Percentiles rank a stretch among this genome's conserved stretches.
phyloP scores from a whole-genome alignment of 164 flowering plant genomes.

The Piper longum region DNA sequence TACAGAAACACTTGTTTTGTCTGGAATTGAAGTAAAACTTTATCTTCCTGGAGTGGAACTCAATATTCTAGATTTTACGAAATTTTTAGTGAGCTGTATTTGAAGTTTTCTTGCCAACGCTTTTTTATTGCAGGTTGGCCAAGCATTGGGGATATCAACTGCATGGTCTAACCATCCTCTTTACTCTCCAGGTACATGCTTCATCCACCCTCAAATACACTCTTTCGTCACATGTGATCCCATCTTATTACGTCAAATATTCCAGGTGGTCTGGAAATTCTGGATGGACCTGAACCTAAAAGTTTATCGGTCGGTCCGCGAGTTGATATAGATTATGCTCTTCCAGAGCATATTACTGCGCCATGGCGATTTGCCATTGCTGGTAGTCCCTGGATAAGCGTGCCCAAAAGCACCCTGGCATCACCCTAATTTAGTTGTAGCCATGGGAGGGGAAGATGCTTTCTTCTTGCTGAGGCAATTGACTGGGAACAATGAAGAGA shows the following conservation, averaged over 20 bases:
- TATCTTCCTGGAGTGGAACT: no score
- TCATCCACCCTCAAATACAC: background rate
- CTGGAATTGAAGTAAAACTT: no score
- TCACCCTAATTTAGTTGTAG: constrained; percentile 14
- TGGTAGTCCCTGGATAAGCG: constrained; percentile 85
- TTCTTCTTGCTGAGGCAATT: no score
- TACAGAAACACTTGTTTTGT: no score
- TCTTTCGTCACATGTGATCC: background rate
- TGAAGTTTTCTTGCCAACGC: background rate
- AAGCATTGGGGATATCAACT: constrained; percentile 84
- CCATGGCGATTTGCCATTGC: constrained; percentile 92
- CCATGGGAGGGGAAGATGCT: background rate
- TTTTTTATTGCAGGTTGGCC: constrained; percentile 49
- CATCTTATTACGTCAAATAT: background rate
- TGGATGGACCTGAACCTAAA: constrained; percentile 88
- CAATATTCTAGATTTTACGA: no score
- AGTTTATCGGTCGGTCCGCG: constrained; percentile 75
- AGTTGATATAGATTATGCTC: constrained; percentile 93
- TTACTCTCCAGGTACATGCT: constrained; percentile 45
- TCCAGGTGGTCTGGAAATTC: constrained; percentile 81
- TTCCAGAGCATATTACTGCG: constrained; percentile 74
- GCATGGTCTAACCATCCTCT: constrained; percentile 89
- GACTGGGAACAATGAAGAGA: no score
- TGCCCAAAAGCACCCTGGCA: constrained; percentile 76
- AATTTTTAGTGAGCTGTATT: no score